Percentiles rank a stretch among this genome's conserved stretches.
Conservation (phyloP, 106 monocot species). For the Phalaenopsis aphrodite region DNA sequence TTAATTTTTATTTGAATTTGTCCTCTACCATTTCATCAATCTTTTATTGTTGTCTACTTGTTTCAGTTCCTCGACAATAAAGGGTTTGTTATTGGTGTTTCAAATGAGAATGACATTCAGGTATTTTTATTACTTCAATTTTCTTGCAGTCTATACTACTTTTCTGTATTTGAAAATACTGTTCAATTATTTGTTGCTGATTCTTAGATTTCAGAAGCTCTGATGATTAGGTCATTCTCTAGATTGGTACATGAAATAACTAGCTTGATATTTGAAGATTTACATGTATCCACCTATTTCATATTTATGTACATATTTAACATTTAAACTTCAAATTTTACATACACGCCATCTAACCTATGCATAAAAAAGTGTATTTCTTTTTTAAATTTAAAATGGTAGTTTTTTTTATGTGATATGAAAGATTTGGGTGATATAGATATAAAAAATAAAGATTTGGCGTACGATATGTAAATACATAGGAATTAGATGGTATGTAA, state of each 20-base stretch:
- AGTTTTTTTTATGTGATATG: too few relatives aligned
- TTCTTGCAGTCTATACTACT: constrained; percentile 1
- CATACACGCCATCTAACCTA: too few relatives aligned
- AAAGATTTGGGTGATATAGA: too few relatives aligned
- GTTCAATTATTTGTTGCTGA: constrained; percentile 2
- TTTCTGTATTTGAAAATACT: constrained; percentile 3
- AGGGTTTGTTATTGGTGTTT: constrained; percentile 74
- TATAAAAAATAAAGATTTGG: too few relatives aligned
- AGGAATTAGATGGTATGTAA: too few relatives aligned
- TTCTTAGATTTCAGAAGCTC: not conserved
- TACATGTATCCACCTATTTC: too few relatives aligned
- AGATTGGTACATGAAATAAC: not conserved
- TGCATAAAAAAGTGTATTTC: too few relatives aligned
- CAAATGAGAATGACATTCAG: constrained; percentile 97
- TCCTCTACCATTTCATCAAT: not conserved
- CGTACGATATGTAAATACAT: too few relatives aligned
- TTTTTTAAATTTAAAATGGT: too few relatives aligned
- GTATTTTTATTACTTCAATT: constrained; percentile 22
- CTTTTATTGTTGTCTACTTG: constrained; percentile 4
- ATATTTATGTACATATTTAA: too few relatives aligned
- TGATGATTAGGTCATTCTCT: not conserved
- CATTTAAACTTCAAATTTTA: too few relatives aligned
- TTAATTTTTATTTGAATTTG: not conserved
- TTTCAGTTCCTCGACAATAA: constrained; percentile 90
- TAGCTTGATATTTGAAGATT: too few relatives aligned